Evolutionary conservation across 176 grass and related monocot genomes (phyloP).

Genomic region (Musa troglodytarum): DNA sequence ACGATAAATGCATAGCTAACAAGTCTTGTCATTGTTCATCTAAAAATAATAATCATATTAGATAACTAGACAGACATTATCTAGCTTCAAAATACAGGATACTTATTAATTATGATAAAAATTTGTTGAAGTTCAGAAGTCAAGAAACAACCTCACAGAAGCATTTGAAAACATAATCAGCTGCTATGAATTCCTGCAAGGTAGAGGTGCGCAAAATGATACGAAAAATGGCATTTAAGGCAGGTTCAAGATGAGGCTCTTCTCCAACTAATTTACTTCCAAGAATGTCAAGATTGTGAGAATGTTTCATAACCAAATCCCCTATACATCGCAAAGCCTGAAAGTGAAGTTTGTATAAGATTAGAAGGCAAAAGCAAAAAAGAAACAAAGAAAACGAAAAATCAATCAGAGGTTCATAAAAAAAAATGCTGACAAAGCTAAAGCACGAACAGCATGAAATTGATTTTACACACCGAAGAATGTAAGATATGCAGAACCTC

Average conservation of each 20-base stretch:
- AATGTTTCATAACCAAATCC: conserved; percentile 77
- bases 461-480: neutral
- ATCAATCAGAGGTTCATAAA: neutral
- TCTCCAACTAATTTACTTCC: conserved; percentile 87
- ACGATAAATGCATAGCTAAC: no score
- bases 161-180: conserved; percentile 88
- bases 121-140: neutral
- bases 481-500: neutral
- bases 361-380: neutral
- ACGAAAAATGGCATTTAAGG: conserved; percentile 75
- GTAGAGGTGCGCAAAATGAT: conserved; percentile 65
- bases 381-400: conserved; percentile 8
- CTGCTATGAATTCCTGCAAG: conserved; percentile 83
- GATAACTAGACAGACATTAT: neutral
- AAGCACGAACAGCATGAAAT: conserved; percentile 2
- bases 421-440: neutral
- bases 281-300: conserved; percentile 73
- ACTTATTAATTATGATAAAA: neutral
- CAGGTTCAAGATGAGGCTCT: conserved; percentile 79
- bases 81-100: neutral
- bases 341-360: conserved; percentile 23
- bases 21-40: no score
- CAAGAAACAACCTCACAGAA: conserved; percentile 72
- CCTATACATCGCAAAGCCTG: conserved; percentile 88
- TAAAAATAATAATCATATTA: no score